Base-by-base conservation (phyloP, 352 stramenopile genomes). In the Pilasporangium apinafurcum region DNA sequence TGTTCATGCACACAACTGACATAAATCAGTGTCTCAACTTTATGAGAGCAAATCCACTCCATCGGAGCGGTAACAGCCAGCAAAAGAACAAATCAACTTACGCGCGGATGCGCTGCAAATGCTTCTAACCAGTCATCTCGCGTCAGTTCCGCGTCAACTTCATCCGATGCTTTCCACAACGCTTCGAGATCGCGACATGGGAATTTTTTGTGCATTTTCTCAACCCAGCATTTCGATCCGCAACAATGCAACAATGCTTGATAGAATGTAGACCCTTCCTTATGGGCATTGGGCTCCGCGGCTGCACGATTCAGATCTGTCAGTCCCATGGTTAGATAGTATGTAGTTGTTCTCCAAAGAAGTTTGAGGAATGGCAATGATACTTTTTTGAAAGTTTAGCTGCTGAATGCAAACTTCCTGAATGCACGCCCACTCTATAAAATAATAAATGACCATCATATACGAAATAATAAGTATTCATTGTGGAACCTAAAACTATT, bases 71-170 rank as follows among this genome's bases (percentile, higher is more conserved):
- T n/a, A 1, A 29, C 14, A 18, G 14, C 3, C 26, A 35, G 8
- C 9, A 40, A 8, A n/a, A 24, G 13, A 34, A 3, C 8, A 14
- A 6, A 24, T 3, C 27, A 42, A 51, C 66, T 8, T 28, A 86
- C 76, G 29, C 60, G 67, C 16, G 76, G 76, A 40, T 89, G 76
- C 0, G 76, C 70, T 8, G 59, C 63, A 49, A 89, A 89, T 3
- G 76, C 76, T 48, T 86, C 73, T 20, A 86, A 60, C 76, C 73
- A 86, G 47, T 89, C 76, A 4, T 67, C 56, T 12, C 55, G 50
- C 39, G 53, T 53, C 33, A 89, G 57, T 25, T 38, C 17, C 20
- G 29, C 28, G 46, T 86, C 73, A 4, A 58, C 70, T 1, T 45
- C 56, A 28, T 82, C 64, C 2, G 67, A 63, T 5, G 59, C 68